Conservation (phyloP, 2,329 filamentous ascomycete genomes). For the Arthroderma uncinatum region DNA sequence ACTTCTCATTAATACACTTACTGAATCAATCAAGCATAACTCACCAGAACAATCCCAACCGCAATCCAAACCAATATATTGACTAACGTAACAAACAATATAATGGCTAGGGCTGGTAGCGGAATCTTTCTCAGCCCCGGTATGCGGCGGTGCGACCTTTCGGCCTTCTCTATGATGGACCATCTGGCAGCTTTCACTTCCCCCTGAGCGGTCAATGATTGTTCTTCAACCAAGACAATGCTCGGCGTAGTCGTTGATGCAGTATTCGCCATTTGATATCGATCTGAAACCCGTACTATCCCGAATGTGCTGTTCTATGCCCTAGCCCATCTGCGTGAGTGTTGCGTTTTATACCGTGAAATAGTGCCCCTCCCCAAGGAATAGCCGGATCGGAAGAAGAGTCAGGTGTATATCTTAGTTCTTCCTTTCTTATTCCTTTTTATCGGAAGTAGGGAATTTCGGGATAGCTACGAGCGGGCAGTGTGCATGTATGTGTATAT, state of each 20-base stretch:
- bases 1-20: no score
- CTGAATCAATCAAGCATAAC: conserved; percentile 14
- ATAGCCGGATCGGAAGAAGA: not conserved
- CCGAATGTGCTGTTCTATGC: no score
- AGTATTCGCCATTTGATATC: no score
- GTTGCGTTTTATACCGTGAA: not conserved
- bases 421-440: not conserved
- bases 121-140: conserved; percentile 48
- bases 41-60: conserved; percentile 47
- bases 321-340: no score
- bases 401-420: not conserved
- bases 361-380: not conserved
- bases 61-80: conserved; percentile 50
- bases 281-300: no score
- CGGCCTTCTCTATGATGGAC: conserved; percentile 29
- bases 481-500: no score
- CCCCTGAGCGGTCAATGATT: not conserved
- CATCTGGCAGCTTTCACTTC: conserved; percentile 11
- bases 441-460: no score
- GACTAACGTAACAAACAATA: conserved; percentile 41
- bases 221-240: not conserved
- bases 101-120: conserved; percentile 47
- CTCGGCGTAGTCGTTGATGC: not conserved
- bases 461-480: no score
- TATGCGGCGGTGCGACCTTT: conserved; percentile 40